Evolutionary conservation across 352 stramenopile species (phyloP).

Genomic region (Phytopythium helicoides): DNA sequence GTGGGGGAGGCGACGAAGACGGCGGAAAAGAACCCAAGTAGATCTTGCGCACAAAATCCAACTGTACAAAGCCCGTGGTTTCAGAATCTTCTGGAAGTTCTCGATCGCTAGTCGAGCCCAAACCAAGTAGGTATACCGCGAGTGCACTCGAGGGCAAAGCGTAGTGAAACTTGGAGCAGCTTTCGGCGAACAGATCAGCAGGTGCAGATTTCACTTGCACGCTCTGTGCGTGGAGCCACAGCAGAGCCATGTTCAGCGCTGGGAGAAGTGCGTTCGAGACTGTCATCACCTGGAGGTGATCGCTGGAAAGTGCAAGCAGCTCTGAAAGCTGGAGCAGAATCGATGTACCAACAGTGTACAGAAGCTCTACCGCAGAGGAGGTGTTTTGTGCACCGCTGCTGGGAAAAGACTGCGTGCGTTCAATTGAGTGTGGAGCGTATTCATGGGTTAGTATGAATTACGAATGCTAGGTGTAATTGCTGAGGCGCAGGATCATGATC

Average conservation of each 20-base stretch:
- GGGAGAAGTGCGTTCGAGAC: slow-evolving; percentile 39
- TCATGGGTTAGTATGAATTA: no score
- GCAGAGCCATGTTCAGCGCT: slow-evolving; percentile 30
- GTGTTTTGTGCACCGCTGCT: not conserved
- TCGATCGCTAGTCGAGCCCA: not conserved
- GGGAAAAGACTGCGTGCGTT: not conserved
- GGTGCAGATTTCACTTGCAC: not conserved
- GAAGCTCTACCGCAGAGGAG: not conserved
- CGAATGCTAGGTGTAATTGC: no score
- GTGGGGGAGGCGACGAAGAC: not conserved
- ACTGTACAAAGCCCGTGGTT: slow-evolving; percentile 38
- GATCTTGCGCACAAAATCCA: not conserved
- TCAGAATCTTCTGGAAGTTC: slow-evolving; percentile 40
- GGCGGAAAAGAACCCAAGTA: not conserved
- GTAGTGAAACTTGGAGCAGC: slow-evolving; percentile 10
- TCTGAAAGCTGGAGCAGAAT: not conserved
- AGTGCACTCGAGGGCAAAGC: slow-evolving; percentile 11
- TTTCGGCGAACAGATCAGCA: slow-evolving; percentile 7
- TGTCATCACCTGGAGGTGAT: not conserved
- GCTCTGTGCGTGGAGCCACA: slow-evolving; percentile 39
- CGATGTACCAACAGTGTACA: not conserved
- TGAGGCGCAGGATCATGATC: no score
- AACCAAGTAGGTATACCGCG: slow-evolving; percentile 4
- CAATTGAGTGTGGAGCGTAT: no score
- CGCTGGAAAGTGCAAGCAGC: not conserved